Evolutionary conservation across 75 land plant genomes (phyloP), one percentile per base, ranked within the genome.

Genomic region (Sequoia sempervirens): DNA sequence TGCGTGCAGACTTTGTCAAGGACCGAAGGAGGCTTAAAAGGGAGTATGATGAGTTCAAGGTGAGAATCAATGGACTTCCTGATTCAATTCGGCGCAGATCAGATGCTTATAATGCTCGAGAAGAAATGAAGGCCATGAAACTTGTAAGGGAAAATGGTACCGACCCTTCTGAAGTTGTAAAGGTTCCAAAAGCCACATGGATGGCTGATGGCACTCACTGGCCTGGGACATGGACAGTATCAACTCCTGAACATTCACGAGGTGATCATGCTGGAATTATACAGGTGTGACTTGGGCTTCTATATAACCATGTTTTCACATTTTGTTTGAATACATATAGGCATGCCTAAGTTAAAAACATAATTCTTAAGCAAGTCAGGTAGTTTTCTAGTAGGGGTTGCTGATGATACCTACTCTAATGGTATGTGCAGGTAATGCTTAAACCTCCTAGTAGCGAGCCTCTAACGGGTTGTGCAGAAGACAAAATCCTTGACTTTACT

Each of bases 121-220:
- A 93, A 50, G 95, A 94, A 68, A 89, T 93, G 53, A 84, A 88
- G 32, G 95, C 92, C 2, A 83, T 87, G 90, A 91, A 93, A 47
- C 75, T 36, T 45, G 87, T 80, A 34, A 70, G 83, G 72, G 85
- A 91, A 50, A 76, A 53, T 20, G 88, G 84, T 6, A 85, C 84
- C 7, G 95, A 89, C 36, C 84, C 86, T 23, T 14, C 83, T 9
- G 95, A 87, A 47, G 82, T 86, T 12, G 79, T 94, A 1, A 94
- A 94, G 83, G 89, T 93, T 56, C 85, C 85, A 1, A 94, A 94
- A 74, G 96, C 96, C 9, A 94, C 96, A 15, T 94, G 96, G 96
- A 94, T 94, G 96, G 91, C 95, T 10, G 95, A 93, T 84, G 95
- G 95, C 36, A 91, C 95, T 26, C 95, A 93, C 81, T 93, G 95